Conservation (phyloP, 2,329 filamentous ascomycete genomes). For the Paraphoma chrysanthemicola region DNA sequence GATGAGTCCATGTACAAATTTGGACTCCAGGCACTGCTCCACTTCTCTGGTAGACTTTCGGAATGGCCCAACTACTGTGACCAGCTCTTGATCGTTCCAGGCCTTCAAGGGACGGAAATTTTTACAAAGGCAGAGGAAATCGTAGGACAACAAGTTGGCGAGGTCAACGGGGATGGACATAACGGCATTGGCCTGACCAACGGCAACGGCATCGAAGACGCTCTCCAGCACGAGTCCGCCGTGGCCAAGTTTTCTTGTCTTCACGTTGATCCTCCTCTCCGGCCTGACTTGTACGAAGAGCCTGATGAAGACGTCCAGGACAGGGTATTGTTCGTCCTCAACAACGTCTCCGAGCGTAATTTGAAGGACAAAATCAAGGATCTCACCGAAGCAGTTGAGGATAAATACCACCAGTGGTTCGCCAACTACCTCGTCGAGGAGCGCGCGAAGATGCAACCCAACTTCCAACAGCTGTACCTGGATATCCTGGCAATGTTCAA, state of each 20-base stretch:
- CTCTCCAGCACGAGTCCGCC: conserved; percentile 64
- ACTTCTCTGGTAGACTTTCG: conserved; percentile 79
- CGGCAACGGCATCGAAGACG: conserved; percentile 70
- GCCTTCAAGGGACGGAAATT: conserved; percentile 83
- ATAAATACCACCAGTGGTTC: conserved; percentile 93
- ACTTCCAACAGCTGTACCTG: conserved; percentile 92
- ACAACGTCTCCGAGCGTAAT: conserved; percentile 93
- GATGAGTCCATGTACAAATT: conserved; percentile 98
- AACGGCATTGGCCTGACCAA: conserved; percentile 68
- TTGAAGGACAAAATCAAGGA: conserved; percentile 84
- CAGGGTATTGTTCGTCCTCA: conserved; percentile 92
- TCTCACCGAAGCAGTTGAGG: conserved; percentile 77
- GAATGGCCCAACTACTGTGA: conserved; percentile 98
- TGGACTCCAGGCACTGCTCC: conserved; percentile 90
- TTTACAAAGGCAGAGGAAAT: conserved; percentile 84
- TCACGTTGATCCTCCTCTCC: conserved; percentile 73
- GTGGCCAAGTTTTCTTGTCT: conserved; percentile 79
- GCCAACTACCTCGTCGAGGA: conserved; percentile 94
- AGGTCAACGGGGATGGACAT: conserved; percentile 56
- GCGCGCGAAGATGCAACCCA: conserved; percentile 95
- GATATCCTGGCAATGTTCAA: conserved; percentile 85
- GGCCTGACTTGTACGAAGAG: conserved; percentile 74
- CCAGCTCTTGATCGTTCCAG: conserved; percentile 80
- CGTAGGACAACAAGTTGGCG: conserved; percentile 70
- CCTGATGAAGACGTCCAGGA: conserved; percentile 86